Evolutionary conservation across 805 yeast genomes (phyloP).

Genomic region (Pichia pseudocactophila): DNA sequence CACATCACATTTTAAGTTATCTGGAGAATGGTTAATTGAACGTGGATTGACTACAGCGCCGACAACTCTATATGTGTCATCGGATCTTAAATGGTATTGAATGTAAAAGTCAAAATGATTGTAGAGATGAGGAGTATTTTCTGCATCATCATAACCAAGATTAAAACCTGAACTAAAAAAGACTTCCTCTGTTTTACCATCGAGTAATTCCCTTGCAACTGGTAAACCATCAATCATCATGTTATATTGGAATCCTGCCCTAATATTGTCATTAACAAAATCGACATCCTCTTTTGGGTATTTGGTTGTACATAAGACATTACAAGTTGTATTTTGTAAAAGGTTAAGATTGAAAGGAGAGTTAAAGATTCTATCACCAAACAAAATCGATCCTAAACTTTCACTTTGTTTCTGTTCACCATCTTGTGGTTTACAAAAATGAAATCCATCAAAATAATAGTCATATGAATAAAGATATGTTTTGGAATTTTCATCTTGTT

Average conservation of each 20-base stretch:
- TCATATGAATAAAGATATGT: slow-evolving; percentile 67
- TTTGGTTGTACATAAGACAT: slow-evolving; percentile 48
- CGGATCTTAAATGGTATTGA: slow-evolving; percentile 74
- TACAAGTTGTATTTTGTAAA: slow-evolving; percentile 66
- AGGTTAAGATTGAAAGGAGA: slow-evolving; percentile 80
- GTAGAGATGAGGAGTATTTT: slow-evolving; percentile 46
- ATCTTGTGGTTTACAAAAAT: slow-evolving; percentile 69
- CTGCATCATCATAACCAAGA: slow-evolving; percentile 59
- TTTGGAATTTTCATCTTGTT: slow-evolving; percentile 34
- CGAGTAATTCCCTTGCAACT: slow-evolving; percentile 59
- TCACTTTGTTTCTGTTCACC: slow-evolving; percentile 72
- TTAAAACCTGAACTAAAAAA: slow-evolving; percentile 79
- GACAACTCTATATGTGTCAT: slow-evolving; percentile 71
- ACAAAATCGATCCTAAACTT: slow-evolving; percentile 83
- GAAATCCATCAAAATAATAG: slow-evolving; percentile 75
- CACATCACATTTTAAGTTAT: slow-evolving; percentile 15
- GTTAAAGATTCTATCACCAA: slow-evolving; percentile 91
- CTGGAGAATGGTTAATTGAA: slow-evolving; percentile 32
- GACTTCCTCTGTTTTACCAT: slow-evolving; percentile 46
- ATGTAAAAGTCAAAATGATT: slow-evolving; percentile 75
- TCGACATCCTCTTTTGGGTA: slow-evolving; percentile 61
- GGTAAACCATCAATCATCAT: slow-evolving; percentile 96
- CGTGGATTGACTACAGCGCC: slow-evolving; percentile 75
- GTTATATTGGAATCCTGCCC: slow-evolving; percentile 78
- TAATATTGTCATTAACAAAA: slow-evolving; percentile 70